phyloP scores from a whole-genome alignment of 106 monocot species.

The Hemerocallis citrina region DNA sequence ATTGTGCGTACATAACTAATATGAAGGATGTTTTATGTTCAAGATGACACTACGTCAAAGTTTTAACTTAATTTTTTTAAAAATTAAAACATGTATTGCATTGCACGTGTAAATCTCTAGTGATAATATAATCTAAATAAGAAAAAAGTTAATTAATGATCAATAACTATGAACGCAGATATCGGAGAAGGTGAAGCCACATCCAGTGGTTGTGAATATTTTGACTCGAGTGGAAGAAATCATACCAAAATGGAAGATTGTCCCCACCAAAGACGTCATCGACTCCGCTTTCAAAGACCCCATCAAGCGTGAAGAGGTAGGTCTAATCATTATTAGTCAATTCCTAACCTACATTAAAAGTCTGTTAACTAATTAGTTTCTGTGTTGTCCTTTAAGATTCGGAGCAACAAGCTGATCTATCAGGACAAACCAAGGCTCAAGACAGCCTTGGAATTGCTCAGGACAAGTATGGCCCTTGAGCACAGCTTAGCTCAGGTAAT shows the following conservation, averaged over 20 bases:
- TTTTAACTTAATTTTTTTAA: too few relatives aligned
- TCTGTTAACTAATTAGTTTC: neutral
- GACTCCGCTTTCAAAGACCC: slow-evolving; percentile 91
- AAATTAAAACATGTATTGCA: too few relatives aligned
- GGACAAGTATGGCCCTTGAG: slow-evolving; percentile 78
- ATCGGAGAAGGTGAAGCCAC: slow-evolving; percentile 95
- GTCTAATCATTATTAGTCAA: neutral
- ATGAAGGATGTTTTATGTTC: too few relatives aligned
- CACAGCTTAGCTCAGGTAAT: slow-evolving; percentile 46
- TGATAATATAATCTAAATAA: neutral
- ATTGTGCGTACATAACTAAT: too few relatives aligned
- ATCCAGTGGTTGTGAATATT: slow-evolving; percentile 69
- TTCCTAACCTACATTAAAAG: neutral
- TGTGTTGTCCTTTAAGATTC: slow-evolving; percentile 36
- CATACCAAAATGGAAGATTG: slow-evolving; percentile 98
- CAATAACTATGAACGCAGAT: slow-evolving; percentile 36
- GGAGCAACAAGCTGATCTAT: slow-evolving; percentile 81
- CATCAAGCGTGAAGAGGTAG: slow-evolving; percentile 72
- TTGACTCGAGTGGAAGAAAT: slow-evolving; percentile 74
- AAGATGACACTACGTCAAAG: too few relatives aligned
- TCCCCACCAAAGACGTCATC: slow-evolving; percentile 88
- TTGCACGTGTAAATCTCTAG: too few relatives aligned
- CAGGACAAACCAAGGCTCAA: slow-evolving; percentile 94
- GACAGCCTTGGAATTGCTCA: slow-evolving; percentile 81
- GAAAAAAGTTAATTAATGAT: neutral